These are phyloP conservation scores for Ogataea paradorogensis DNA, from an alignment of 805 yeast species.

Conservation along the genomic window DNA sequence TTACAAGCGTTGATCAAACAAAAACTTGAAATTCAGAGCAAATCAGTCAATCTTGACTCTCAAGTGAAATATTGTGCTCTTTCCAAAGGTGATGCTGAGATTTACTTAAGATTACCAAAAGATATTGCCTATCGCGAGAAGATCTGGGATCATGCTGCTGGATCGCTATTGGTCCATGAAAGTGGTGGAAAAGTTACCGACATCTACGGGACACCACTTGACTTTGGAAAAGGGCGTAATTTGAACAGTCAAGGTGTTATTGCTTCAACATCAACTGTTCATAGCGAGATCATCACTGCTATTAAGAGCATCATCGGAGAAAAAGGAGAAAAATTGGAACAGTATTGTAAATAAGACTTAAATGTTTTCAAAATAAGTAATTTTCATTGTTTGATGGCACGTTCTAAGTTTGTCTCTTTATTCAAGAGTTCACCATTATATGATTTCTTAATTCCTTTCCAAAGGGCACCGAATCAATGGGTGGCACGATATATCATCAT, in stretches of 20 bases:
- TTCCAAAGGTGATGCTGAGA: constrained; percentile 88
- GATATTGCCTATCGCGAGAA: constrained; percentile 78
- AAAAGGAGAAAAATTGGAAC: constrained; percentile 31
- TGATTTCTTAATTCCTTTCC: constrained; percentile 75
- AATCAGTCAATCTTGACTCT: constrained; percentile 78
- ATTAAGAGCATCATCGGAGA: constrained; percentile 39
- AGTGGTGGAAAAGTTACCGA: constrained; percentile 93
- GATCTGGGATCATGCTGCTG: constrained; percentile 99
- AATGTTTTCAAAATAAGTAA: not conserved
- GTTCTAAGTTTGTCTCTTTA: constrained; percentile 29
- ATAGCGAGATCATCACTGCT: constrained; percentile 47
- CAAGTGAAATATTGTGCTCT: constrained; percentile 95
- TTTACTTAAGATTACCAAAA: constrained; percentile 85
- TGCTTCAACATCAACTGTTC: constrained; percentile 61
- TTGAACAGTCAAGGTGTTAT: constrained; percentile 88
- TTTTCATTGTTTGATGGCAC: constrained; percentile 3
- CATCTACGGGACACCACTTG: constrained; percentile 66
- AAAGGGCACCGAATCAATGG: constrained; percentile 86
- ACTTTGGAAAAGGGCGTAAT: constrained; percentile 84
- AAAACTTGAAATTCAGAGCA: constrained; percentile 53
- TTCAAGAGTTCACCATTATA: constrained; percentile 60
- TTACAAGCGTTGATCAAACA: constrained; percentile 75
- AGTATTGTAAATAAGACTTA: constrained; percentile 19
- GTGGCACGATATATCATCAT: constrained; percentile 76
- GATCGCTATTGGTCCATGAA: constrained; percentile 79